Evolutionary conservation across 495 filamentous ascomycete genomes (phyloP).

Genomic region (Penicillium steckii): DNA sequence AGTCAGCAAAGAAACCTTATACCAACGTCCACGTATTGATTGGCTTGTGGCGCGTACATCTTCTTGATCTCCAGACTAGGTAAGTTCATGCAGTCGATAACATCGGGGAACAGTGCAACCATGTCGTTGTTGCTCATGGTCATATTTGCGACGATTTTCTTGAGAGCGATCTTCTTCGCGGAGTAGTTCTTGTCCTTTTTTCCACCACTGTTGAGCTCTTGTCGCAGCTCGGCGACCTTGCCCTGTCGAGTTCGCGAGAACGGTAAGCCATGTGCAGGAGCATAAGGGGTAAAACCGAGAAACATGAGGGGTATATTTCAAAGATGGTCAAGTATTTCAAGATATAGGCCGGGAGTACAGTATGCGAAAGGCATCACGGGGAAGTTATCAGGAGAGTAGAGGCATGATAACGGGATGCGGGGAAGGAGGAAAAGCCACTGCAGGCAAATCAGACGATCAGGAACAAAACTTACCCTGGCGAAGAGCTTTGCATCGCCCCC

Average conservation of each 20-base stretch:
- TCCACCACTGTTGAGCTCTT: conserved; percentile 87
- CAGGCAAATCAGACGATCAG: conserved; percentile 18
- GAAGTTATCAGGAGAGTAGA: not conserved
- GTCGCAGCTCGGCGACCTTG: conserved; percentile 96
- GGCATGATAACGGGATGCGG: conserved; percentile 17
- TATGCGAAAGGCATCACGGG: conserved; percentile 2
- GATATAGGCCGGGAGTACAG: conserved; percentile 1
- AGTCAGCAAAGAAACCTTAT: conserved; percentile 20
- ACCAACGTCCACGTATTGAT: not conserved
- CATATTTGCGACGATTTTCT: conserved; percentile 99
- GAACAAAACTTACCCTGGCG: conserved; percentile 77
- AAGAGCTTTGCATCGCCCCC: conserved; percentile 99
- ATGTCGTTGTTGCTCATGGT: conserved; percentile 99
- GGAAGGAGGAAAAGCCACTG: conserved; percentile 11
- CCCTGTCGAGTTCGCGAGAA: conserved; percentile 63
- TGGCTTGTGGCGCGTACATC: conserved; percentile 62
- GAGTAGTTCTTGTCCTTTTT: conserved; percentile 99
- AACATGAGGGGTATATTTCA: conserved; percentile 25
- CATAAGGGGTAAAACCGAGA: conserved; percentile 32
- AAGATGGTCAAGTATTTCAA: conserved; percentile 3
- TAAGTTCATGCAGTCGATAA: conserved; percentile 92
- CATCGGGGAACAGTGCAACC: conserved; percentile 94
- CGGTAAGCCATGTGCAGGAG: conserved; percentile 34
- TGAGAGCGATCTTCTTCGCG: conserved; percentile 96
- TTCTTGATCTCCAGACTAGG: conserved; percentile 98